These are phyloP conservation scores for Trichoderma simmonsii DNA, from an alignment of 2,329 filamentous ascomycete species.

Conservation along the genomic window DNA sequence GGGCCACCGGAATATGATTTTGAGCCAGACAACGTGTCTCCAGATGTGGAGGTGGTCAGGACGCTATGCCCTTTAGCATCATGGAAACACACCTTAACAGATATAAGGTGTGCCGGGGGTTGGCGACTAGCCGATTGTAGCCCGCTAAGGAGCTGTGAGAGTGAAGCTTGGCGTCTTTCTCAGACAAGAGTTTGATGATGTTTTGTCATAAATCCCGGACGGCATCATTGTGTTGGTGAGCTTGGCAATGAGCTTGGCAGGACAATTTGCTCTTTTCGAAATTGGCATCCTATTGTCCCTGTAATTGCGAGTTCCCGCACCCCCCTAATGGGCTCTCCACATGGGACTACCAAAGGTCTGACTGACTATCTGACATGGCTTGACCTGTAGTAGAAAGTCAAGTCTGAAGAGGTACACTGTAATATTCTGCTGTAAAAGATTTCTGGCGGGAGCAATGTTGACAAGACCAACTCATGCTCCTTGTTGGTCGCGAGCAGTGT, in stretches of 20 bases:
- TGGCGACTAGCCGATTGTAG: not conserved
- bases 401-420: not conserved
- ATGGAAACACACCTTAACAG: slow-evolving; percentile 17
- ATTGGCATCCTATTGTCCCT: not conserved
- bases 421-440: not conserved
- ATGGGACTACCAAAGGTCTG: not conserved
- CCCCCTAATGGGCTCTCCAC: not conserved
- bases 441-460: not conserved
- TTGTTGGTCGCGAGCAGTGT: not conserved
- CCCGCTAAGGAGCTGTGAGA: not conserved
- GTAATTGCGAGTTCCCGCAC: slow-evolving; percentile 8
- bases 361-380: slow-evolving; percentile 1
- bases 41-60: not conserved
- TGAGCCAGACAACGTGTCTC: slow-evolving; percentile 8
- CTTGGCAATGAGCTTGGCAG: slow-evolving; percentile 1
- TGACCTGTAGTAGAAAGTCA: not conserved
- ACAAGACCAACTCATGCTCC: not conserved
- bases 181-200: not conserved
- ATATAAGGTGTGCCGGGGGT: slow-evolving; percentile 22
- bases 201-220: not conserved
- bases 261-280: not conserved
- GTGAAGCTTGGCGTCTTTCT: not conserved
- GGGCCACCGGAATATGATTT: not conserved
- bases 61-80: slow-evolving; percentile 7
- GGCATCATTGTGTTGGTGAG: not conserved